Evolutionary conservation across 148 eudicot species (phyloP), one percentile per base, ranked within the genome.

Genomic region (Nepenthes gracilis): DNA sequence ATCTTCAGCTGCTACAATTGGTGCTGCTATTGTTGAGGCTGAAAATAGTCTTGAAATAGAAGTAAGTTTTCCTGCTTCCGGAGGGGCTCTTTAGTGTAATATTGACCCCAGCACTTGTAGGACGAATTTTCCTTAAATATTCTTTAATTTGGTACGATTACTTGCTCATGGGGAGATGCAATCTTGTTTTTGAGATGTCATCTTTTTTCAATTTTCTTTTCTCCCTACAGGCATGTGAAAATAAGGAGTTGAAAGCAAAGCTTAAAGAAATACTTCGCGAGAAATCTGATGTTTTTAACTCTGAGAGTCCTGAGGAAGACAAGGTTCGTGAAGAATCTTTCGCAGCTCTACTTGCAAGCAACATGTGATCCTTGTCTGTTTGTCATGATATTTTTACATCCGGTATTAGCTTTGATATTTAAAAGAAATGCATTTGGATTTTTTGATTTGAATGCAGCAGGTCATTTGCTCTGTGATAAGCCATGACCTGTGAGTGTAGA

Each of bases 21-120:
- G 95, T 60, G 95, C 97, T 65, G 97, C 99, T 62, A 84, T 93
- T 64, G 99, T 89, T 70, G 84, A 79, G 75, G 95, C 85, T 57
- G 99, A 93, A 71, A 72, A 70, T 57, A 70, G 65, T 75, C 86
- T 93, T 67, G 97, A 86, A 67, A 60, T 34, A 10, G 90, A 89
- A 5, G 99, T 88, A 82, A 65, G 87, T 67, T 35, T 63, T 67
- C 71, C 60, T 77, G 61, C 75, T 63, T 61, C 55, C 1, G 53
- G 53, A 49, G 45, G 45, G 45, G 45, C 8, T 3, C 45, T 40
- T 8, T 40, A 40, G 4, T 40, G 8, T 49, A 10, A 11, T 5
- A 2, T 2, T 49, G 53, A 6, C 53, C 53, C 15, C 13, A 49
- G 53, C 15, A 10, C 11, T 49, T n/a, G 0, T 23, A 23, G 23